Conservation (phyloP, 352 stramenopile genomes). For the Phytophthora agathidicida region DNA sequence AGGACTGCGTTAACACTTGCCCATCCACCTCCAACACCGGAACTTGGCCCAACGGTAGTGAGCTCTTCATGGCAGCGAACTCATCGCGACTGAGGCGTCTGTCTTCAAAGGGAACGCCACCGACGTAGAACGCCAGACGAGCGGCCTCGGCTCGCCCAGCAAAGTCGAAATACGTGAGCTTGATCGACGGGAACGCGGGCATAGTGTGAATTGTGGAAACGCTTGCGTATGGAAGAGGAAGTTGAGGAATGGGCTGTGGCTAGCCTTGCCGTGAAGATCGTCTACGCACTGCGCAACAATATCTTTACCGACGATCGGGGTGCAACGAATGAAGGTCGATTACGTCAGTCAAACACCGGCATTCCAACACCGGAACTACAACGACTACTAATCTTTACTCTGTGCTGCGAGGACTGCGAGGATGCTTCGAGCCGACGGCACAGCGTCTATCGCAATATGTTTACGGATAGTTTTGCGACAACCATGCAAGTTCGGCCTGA, state of each 20-base stretch:
- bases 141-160: constrained; percentile 45
- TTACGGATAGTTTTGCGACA: too few species aligned
- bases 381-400: too few species aligned
- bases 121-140: constrained; percentile 62
- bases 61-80: constrained; percentile 44
- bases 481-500: too few species aligned
- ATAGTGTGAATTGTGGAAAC: constrained; percentile 17
- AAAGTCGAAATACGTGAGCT: constrained; percentile 65
- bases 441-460: too few species aligned
- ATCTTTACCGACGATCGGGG: too few species aligned
- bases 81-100: constrained; percentile 40
- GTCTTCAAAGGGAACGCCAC: constrained; percentile 63
- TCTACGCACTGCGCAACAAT: too few species aligned
- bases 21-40: constrained; percentile 64
- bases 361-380: too few species aligned
- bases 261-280: too few species aligned
- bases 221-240: constrained; percentile 1
- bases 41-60: constrained; percentile 54
- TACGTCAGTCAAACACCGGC: too few species aligned
- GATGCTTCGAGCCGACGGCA: too few species aligned
- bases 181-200: constrained; percentile 41
- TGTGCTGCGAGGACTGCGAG: too few species aligned
- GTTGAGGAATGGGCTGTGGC: constrained; percentile 19
- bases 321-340: too few species aligned
- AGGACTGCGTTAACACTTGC: constrained; percentile 56